Conservation (phyloP, 2,329 filamentous ascomycete genomes). For the Alternaria alternata region DNA sequence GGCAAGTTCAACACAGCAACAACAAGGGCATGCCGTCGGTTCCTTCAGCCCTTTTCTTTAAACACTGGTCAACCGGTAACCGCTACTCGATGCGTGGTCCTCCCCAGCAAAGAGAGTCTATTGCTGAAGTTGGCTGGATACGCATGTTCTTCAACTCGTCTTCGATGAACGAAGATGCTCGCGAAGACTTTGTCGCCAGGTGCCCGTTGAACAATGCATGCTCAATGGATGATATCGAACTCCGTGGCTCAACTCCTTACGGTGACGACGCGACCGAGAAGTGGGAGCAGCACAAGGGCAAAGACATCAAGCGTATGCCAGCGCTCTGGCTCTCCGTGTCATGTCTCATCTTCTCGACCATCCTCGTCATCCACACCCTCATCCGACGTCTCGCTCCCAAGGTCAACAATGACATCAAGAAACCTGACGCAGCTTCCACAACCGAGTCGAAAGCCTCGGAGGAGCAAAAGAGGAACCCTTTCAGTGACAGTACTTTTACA, state of each 20-base stretch:
- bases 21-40: slow-evolving; percentile 50
- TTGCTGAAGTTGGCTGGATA: slow-evolving; percentile 56
- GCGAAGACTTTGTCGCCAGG: slow-evolving; percentile 11
- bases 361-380: slow-evolving; percentile 43
- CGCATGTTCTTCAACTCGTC: slow-evolving; percentile 62
- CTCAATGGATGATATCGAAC: slow-evolving; percentile 44
- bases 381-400: slow-evolving; percentile 30
- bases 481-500: slow-evolving; percentile 9
- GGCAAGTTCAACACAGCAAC: slow-evolving; percentile 45
- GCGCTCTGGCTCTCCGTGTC: slow-evolving; percentile 45
- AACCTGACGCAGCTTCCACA: neutral
- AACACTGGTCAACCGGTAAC: slow-evolving; percentile 60
- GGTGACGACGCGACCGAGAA: slow-evolving; percentile 28
- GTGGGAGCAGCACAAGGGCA: slow-evolving; percentile 42
- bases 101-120: slow-evolving; percentile 46
- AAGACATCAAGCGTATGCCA: slow-evolving; percentile 37
- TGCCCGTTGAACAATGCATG: slow-evolving; percentile 38
- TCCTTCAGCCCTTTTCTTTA: slow-evolving; percentile 55
- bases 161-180: slow-evolving; percentile 37
- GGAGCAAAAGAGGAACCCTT: slow-evolving; percentile 12
- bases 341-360: slow-evolving; percentile 39
- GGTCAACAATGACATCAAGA: slow-evolving; percentile 9
- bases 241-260: slow-evolving; percentile 46
- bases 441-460: neutral
- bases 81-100: slow-evolving; percentile 56